Conservation (phyloP, 257 asterid genomes). For the Salvia miltiorrhiza region DNA sequence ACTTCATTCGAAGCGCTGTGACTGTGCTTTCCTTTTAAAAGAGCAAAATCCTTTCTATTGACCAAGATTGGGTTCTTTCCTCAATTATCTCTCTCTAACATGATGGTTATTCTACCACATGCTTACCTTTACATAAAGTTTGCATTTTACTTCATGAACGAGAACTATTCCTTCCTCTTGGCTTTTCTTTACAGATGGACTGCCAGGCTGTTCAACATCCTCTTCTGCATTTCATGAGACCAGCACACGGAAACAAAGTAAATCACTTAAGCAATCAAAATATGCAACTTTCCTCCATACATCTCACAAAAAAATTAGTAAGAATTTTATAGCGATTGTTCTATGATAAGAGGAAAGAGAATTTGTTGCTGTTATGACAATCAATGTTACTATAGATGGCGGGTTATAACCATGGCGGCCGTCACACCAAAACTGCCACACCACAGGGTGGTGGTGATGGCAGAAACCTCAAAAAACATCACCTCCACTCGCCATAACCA, state of each 20-base stretch:
- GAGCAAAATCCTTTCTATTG: background rate
- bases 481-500: no score
- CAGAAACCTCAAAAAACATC: no score
- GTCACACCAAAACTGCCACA: no score
- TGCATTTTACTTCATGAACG: constrained; percentile 94
- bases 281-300: constrained; percentile 9
- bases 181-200: constrained; percentile 83
- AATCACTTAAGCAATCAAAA: constrained; percentile 12
- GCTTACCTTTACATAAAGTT: constrained; percentile 82
- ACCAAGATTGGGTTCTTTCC: background rate
- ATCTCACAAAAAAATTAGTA: constrained; percentile 6
- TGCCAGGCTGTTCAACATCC: constrained; percentile 81
- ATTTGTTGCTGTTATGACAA: background rate
- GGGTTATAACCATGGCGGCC: no score
- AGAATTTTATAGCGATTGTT: background rate
- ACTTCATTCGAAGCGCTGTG: background rate
- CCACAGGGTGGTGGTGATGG: no score
- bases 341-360: background rate
- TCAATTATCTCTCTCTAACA: background rate
- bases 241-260: constrained; percentile 18
- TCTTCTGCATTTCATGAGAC: constrained; percentile 56
- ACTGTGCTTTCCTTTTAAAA: no score
- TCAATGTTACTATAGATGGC: no score
- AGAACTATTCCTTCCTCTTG: constrained; percentile 73
- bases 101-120: background rate